phyloP scores from a whole-genome alignment of 805 yeast species.

The Spathaspora arborariae region DNA sequence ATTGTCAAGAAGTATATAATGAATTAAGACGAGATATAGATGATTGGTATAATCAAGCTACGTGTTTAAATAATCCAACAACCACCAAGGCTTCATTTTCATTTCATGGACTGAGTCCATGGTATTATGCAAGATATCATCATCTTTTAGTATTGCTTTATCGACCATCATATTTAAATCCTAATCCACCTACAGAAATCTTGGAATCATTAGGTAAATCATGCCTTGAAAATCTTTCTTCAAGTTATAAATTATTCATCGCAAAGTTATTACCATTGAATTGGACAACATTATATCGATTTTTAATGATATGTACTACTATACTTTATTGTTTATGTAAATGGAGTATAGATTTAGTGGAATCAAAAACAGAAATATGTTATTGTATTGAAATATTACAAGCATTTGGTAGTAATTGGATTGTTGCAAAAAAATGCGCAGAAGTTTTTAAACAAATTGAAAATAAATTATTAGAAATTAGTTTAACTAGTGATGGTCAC shows the following conservation, averaged over 20 bases:
- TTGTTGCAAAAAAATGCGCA: conserved; percentile 42
- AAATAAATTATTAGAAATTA: conserved; percentile 43
- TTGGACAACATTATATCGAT: conserved; percentile 48
- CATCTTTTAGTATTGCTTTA: conserved; percentile 44
- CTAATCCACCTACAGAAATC: conserved; percentile 38
- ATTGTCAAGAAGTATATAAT: conserved; percentile 23
- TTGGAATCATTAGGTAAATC: conserved; percentile 42
- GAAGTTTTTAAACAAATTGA: conserved; percentile 42
- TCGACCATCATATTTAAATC: conserved; percentile 47
- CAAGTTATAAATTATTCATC: conserved; percentile 43
- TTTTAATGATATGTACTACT: conserved; percentile 45
- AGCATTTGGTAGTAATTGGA: conserved; percentile 46
- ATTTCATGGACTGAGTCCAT: conserved; percentile 25
- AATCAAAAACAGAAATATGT: conserved; percentile 43
- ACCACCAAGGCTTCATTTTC: conserved; percentile 6
- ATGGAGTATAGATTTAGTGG: conserved; percentile 43
- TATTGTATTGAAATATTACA: conserved; percentile 43
- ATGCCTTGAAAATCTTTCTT: conserved; percentile 43
- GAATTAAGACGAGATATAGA: conserved; percentile 34
- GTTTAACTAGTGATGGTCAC: conserved; percentile 30
- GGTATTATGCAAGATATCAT: conserved; percentile 42
- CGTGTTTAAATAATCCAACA: not conserved
- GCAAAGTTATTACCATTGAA: conserved; percentile 43
- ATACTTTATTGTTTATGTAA: conserved; percentile 45
- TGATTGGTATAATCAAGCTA: conserved; percentile 25